Percentiles rank a stretch among this genome's conserved stretches.
Evolutionary conservation across 495 filamentous ascomycete genomes (phyloP).

Genomic region (Aspergillus ostianus): DNA sequence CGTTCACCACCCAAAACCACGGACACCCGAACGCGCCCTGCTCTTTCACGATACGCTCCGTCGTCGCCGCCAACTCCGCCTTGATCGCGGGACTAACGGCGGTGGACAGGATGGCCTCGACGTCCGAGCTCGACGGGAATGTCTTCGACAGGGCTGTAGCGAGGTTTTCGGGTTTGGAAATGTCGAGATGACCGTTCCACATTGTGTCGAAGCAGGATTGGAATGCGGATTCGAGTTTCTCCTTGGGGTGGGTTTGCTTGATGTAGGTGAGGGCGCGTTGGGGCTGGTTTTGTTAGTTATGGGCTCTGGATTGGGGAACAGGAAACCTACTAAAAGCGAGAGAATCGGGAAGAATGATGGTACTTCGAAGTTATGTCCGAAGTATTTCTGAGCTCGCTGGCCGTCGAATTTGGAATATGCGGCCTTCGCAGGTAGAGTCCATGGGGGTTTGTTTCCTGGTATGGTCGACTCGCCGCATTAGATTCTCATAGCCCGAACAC

Average conservation of each 20-base stretch:
- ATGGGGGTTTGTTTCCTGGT: slow-evolving; percentile 71
- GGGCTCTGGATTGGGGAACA: neutral
- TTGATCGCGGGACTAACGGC: slow-evolving; percentile 55
- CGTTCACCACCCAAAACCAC: slow-evolving; percentile 71
- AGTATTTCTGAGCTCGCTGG: slow-evolving; percentile 53
- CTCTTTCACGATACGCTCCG: slow-evolving; percentile 54
- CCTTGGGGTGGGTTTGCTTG: slow-evolving; percentile 47
- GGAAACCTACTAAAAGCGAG: slow-evolving; percentile 38
- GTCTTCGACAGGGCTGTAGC: slow-evolving; percentile 28
- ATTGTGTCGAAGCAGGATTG: slow-evolving; percentile 44
- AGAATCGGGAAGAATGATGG: slow-evolving; percentile 54
- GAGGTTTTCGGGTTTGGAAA: slow-evolving; percentile 47
- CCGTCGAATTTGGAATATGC: slow-evolving; percentile 53
- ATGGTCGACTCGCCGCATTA: too few relatives aligned
- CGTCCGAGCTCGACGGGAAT: slow-evolving; percentile 38
- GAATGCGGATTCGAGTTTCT: slow-evolving; percentile 45
- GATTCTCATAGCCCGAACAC: neutral
- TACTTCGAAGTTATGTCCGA: slow-evolving; percentile 42
- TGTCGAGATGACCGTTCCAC: slow-evolving; percentile 45
- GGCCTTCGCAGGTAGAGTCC: slow-evolving; percentile 66
- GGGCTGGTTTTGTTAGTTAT: slow-evolving; percentile 38
- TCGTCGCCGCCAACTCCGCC: slow-evolving; percentile 54
- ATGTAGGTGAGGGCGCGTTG: slow-evolving; percentile 65
- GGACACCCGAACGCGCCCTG: slow-evolving; percentile 71
- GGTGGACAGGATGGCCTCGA: slow-evolving; percentile 50